Conservation (phyloP, 345 rosid genomes). For the Syzygium jambos region DNA sequence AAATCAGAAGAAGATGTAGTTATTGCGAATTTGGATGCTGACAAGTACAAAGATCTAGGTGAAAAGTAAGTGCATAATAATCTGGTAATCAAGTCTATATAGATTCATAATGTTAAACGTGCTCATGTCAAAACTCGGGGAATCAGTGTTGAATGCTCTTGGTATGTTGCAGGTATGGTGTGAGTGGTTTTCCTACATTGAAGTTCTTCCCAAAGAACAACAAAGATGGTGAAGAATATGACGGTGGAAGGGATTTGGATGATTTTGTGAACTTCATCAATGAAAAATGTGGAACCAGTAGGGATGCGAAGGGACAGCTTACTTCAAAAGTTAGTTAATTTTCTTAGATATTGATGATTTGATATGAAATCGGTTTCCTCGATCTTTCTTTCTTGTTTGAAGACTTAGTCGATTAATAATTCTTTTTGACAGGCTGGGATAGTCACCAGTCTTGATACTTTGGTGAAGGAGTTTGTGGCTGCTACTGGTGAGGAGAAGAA, state of each 20-base stretch:
- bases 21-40: slow-evolving; percentile 92
- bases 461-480: slow-evolving; percentile 79
- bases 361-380: background rate
- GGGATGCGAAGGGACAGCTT: slow-evolving; percentile 83
- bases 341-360: background rate
- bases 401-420: background rate
- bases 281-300: slow-evolving; percentile 72
- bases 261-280: slow-evolving; percentile 87
- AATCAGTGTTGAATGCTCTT: background rate
- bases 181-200: slow-evolving; percentile 87
- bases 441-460: slow-evolving; percentile 61
- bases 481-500: slow-evolving; percentile 71
- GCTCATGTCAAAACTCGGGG: background rate
- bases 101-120: background rate
- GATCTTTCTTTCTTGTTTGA: background rate
- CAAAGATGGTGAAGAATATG: slow-evolving; percentile 93
- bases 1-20: slow-evolving; percentile 71
- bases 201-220: slow-evolving; percentile 87
- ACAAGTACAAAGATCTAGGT: slow-evolving; percentile 61
- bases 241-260: slow-evolving; percentile 82
- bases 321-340: slow-evolving; percentile 50
- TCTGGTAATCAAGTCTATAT: background rate
- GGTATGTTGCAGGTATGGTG: slow-evolving; percentile 50
- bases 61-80: slow-evolving; percentile 54
- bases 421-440: slow-evolving; percentile 66